Base-by-base conservation (phyloP, 495 filamentous ascomycete species). In the Hypoxylon rickii region DNA sequence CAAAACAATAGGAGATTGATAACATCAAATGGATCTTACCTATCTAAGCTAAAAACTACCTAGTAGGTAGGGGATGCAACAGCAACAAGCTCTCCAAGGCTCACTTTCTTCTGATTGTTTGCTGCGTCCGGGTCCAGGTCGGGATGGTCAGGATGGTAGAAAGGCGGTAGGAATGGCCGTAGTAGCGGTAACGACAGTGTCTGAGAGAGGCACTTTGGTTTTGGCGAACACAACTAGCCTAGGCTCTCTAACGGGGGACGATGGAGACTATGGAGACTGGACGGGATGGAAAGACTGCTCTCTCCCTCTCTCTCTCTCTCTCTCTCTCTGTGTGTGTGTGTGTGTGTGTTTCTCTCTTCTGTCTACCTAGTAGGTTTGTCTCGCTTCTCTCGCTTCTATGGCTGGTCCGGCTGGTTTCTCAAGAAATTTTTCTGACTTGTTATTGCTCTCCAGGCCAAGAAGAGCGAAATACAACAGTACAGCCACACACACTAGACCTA, bases 41-140 rank as follows among this genome's bases (percentile, higher is more conserved):
- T 64, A 64, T 49, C 61, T 59, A 51, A 63, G 44, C 49, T 50
- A 55, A 41, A 53, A 46, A n/a, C n/a, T n/a, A n/a, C n/a, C n/a
- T n/a, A n/a, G n/a, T n/a, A n/a, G n/a, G n/a, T n/a, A n/a, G n/a
- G n/a, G n/a, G n/a, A n/a, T n/a, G n/a, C n/a, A n/a, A n/a, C n/a
- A n/a, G n/a, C n/a, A n/a, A n/a, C n/a, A n/a, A n/a, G n/a, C n/a
- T n/a, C n/a, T n/a, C n/a, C n/a, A n/a, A n/a, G n/a, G n/a, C n/a
- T 54, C 34, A 24, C 24, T 19, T 37, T 49, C 38, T 49, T 20
- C 45, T 21, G 13, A 24, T 21, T 59, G 53, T 54, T 54, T 58
- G 60, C 50, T 51, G 47, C 47, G 52, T 32, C 43, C 26, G 49
- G 47, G 44, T 46, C 17, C n/a, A n/a, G n/a, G n/a, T n/a, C n/a